Conservation (phyloP, 129 eudicot genomes). For the Erigeron canadensis region DNA sequence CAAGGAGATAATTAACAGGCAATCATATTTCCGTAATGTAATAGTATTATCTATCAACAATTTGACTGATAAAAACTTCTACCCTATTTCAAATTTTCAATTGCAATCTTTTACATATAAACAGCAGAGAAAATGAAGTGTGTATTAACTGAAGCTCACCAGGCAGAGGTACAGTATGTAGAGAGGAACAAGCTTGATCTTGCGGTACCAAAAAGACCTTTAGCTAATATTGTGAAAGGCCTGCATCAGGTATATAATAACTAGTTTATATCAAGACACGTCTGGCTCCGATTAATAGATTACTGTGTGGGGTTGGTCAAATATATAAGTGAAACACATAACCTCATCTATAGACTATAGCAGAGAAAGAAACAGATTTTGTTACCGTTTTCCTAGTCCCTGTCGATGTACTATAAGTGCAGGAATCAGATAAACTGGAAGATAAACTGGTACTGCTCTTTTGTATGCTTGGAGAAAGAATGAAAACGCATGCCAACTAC, state of each 20-base stretch:
- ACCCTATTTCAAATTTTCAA: neutral
- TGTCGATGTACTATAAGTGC: constrained; percentile 97
- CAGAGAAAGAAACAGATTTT: neutral
- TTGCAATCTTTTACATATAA: neutral
- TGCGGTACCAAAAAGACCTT: constrained; percentile 90
- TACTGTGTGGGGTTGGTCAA: neutral
- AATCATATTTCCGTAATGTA: neutral
- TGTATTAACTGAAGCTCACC: constrained; percentile 54
- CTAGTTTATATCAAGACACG: neutral
- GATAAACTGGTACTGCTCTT: constrained; percentile 97
- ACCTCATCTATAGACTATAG: neutral
- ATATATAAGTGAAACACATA: neutral
- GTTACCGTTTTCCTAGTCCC: constrained; percentile 74
- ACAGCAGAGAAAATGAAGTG: neutral
- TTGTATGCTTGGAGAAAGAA: constrained; percentile 85
- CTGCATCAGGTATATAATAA: constrained; percentile 46
- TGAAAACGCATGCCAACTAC: constrained; percentile 72
- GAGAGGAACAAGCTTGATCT: constrained; percentile 96
- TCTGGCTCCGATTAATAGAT: neutral
- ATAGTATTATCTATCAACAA: neutral
- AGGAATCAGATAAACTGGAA: constrained; percentile 96
- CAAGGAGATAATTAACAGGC: neutral
- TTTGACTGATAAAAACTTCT: neutral
- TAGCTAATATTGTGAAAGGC: constrained; percentile 80
- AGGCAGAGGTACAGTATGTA: constrained; percentile 84